Evolutionary conservation across 2,329 filamentous ascomycete genomes (phyloP).

Genomic region (Claviceps pusilla): DNA sequence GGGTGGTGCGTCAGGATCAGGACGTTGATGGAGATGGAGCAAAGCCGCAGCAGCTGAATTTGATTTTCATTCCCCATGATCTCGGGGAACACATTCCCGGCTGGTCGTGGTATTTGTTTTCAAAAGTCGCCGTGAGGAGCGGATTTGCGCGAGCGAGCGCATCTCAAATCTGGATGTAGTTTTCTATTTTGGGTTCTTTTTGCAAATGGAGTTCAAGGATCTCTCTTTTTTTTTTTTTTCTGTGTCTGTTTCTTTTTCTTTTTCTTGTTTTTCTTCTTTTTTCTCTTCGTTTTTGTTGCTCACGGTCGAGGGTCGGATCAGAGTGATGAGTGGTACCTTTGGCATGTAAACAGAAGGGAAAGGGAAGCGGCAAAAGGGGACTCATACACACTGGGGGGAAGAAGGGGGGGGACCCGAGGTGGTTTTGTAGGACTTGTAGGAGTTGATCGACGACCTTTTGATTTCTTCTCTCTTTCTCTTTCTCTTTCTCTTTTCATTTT

Average conservation of each 20-base stretch:
- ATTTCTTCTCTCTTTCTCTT: neutral
- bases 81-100: neutral
- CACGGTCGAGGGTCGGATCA: conserved; percentile 4
- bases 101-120: conserved; percentile 2
- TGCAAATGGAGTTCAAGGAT: conserved; percentile 24
- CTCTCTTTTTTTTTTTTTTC: conserved; percentile 5
- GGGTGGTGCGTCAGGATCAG: conserved; percentile 23
- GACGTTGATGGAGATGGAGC: conserved; percentile 14
- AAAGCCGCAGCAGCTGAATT: conserved; percentile 1
- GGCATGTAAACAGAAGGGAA: conserved; percentile 9
- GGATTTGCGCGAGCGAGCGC: neutral
- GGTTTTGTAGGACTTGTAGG: conserved; percentile 9
- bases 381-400: neutral
- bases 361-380: neutral
- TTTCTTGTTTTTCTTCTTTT: neutral
- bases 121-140: conserved; percentile 1
- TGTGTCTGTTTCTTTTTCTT: conserved; percentile 5
- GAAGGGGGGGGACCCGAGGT: neutral
- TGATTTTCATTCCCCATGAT: neutral
- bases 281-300: neutral
- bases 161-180: conserved; percentile 24
- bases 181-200: conserved; percentile 21
- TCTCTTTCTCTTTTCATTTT: neutral
- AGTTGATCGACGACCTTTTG: conserved; percentile 9
- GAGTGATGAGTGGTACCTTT: conserved; percentile 6